Percentiles rank a stretch among this genome's conserved stretches.
phyloP scores from a whole-genome alignment of 257 asterid genomes.

The Cordia subcordata region DNA sequence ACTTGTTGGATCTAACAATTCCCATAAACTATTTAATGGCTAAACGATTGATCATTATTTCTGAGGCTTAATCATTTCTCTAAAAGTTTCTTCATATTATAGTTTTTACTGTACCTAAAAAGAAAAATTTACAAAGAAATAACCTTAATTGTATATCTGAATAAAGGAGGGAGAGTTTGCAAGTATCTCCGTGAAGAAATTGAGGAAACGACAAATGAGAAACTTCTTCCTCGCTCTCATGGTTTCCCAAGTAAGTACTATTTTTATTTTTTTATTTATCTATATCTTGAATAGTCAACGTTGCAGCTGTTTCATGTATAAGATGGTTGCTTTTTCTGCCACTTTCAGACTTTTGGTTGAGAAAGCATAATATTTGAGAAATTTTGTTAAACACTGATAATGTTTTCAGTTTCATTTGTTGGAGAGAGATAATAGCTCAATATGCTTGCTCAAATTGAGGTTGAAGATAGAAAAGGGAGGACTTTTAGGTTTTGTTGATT shows the following conservation, averaged over 20 bases:
- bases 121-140: neutral
- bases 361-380: neutral
- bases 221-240: conserved; percentile 86
- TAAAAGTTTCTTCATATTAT: too few species aligned
- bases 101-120: neutral
- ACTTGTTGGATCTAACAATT: too few species aligned
- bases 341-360: neutral
- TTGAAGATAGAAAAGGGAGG: too few species aligned
- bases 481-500: too few species aligned
- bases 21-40: too few species aligned
- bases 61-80: too few species aligned
- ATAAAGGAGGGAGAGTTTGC: conserved; percentile 91
- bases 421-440: too few species aligned
- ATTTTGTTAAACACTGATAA: too few species aligned
- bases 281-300: conserved; percentile 1
- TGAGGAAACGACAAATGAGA: conserved; percentile 89
- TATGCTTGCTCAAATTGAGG: too few species aligned
- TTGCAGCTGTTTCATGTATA: neutral
- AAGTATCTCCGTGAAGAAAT: conserved; percentile 61
- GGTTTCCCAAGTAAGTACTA: conserved; percentile 83
- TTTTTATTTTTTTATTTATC: conserved; percentile 2
- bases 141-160: neutral
- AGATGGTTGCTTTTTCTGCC: neutral
- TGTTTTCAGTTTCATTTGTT: too few species aligned
- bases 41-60: too few species aligned